phyloP scores from a whole-genome alignment of 805 yeast species.

The Tetrapisispora iriomotensis region DNA sequence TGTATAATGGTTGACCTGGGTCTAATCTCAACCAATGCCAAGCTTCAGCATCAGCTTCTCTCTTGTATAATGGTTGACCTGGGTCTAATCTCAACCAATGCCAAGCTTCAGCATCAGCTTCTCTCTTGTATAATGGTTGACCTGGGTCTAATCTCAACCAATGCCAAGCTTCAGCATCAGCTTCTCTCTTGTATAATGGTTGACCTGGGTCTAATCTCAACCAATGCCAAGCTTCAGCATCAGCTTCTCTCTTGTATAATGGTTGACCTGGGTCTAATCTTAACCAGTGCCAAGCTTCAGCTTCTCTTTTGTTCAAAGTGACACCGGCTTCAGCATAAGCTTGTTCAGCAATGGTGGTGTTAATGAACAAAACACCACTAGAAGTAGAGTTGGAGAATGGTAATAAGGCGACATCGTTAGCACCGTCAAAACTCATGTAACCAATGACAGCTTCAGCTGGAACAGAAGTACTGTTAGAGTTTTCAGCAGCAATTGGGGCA shows the following conservation, averaged over 20 bases:
- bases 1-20: constrained; percentile 22
- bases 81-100: constrained; percentile 17
- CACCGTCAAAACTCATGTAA: constrained; percentile 22
- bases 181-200: constrained; percentile 24
- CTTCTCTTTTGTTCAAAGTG: constrained; percentile 21
- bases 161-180: constrained; percentile 23
- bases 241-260: constrained; percentile 22
- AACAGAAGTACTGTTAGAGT: constrained; percentile 7
- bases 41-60: constrained; percentile 24
- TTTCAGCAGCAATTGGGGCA: constrained; percentile 18
- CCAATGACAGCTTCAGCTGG: constrained; percentile 28
- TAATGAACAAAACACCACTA: constrained; percentile 24
- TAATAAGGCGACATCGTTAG: constrained; percentile 20
- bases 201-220: constrained; percentile 18
- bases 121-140: constrained; percentile 16
- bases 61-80: constrained; percentile 21
- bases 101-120: constrained; percentile 17
- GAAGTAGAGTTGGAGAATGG: constrained; percentile 24
- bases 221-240: constrained; percentile 23
- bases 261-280: constrained; percentile 19
- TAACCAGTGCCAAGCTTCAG: constrained; percentile 26
- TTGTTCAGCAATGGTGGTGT: constrained; percentile 23
- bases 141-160: constrained; percentile 20
- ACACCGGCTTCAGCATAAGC: constrained; percentile 12
- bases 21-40: constrained; percentile 22